Evolutionary conservation across 75 land plant species (phyloP).

Genomic region (Sequoia sempervirens): DNA sequence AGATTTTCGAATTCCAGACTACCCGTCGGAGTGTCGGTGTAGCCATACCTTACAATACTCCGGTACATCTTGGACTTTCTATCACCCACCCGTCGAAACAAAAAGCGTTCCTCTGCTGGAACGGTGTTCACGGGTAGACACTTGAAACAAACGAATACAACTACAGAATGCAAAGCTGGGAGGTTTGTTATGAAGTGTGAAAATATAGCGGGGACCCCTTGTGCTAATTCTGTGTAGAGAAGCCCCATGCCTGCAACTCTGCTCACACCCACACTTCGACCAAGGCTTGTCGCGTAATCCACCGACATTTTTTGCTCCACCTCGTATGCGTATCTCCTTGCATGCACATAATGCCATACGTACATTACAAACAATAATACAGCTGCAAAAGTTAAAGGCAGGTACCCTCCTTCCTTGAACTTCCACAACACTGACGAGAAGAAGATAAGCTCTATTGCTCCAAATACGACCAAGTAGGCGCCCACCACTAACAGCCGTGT

Average conservation of each 20-base stretch:
- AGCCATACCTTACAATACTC: conserved; percentile 63
- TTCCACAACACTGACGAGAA: conserved; percentile 35
- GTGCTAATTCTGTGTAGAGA: conserved; percentile 60
- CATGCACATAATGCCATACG: conserved; percentile 61
- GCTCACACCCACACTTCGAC: conserved; percentile 14
- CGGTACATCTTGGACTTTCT: conserved; percentile 38
- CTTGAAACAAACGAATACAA: conserved; percentile 59
- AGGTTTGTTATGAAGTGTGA: conserved; percentile 45
- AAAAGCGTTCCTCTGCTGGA: conserved; percentile 37
- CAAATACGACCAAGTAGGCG: conserved; percentile 19
- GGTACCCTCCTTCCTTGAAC: conserved; percentile 36
- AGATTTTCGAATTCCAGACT: conserved; percentile 30
- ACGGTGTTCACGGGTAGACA: conserved; percentile 49
- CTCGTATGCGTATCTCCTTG: conserved; percentile 32
- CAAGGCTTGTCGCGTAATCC: conserved; percentile 20
- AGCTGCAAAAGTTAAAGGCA: conserved; percentile 53
- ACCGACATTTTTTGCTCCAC: conserved; percentile 45
- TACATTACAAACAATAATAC: conserved; percentile 46
- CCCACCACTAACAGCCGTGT: conserved; percentile 11
- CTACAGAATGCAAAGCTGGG: conserved; percentile 53
- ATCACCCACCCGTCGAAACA: conserved; percentile 48
- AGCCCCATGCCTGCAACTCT: conserved; percentile 55
- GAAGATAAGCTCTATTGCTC: conserved; percentile 21
- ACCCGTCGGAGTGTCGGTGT: conserved; percentile 33
- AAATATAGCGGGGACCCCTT: conserved; percentile 64